Evolutionary conservation across 2,329 filamentous ascomycete species (phyloP).

Genomic region (Aspergillus puulaauensis): DNA sequence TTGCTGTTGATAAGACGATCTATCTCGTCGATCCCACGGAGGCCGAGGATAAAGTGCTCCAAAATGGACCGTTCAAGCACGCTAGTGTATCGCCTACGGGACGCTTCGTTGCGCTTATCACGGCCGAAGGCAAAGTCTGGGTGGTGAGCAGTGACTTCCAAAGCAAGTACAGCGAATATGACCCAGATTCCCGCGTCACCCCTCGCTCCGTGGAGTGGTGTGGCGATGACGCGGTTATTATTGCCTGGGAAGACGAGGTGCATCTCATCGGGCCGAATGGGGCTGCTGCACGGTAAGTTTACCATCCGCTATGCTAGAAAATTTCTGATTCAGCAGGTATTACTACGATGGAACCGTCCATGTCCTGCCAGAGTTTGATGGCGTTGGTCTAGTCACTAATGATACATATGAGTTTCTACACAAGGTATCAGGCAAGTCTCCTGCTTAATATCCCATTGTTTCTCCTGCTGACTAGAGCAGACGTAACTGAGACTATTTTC

Average conservation of each 20-base stretch:
- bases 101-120: conserved; percentile 83
- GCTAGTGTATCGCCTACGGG: conserved; percentile 90
- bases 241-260: conserved; percentile 97
- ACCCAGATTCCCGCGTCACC: conserved; percentile 79
- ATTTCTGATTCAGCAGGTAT: conserved; percentile 55
- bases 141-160: conserved; percentile 96
- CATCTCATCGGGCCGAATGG: conserved; percentile 87
- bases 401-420: conserved; percentile 98
- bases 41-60: conserved; percentile 84
- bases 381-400: conserved; percentile 85
- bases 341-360: conserved; percentile 92
- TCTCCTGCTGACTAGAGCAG: conserved; percentile 31
- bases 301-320: not conserved
- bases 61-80: conserved; percentile 89
- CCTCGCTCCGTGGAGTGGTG: conserved; percentile 95
- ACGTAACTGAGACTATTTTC: conserved; percentile 85
- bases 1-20: conserved; percentile 81
- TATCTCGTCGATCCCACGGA: conserved; percentile 85
- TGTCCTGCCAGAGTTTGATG: conserved; percentile 82
- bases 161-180: conserved; percentile 85
- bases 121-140: conserved; percentile 79
- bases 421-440: conserved; percentile 66
- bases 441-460: not conserved
- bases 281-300: conserved; percentile 60
- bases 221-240: conserved; percentile 86